phyloP scores from a whole-genome alignment of 2,329 filamentous ascomycete species.

The Apiospora malaysiana region DNA sequence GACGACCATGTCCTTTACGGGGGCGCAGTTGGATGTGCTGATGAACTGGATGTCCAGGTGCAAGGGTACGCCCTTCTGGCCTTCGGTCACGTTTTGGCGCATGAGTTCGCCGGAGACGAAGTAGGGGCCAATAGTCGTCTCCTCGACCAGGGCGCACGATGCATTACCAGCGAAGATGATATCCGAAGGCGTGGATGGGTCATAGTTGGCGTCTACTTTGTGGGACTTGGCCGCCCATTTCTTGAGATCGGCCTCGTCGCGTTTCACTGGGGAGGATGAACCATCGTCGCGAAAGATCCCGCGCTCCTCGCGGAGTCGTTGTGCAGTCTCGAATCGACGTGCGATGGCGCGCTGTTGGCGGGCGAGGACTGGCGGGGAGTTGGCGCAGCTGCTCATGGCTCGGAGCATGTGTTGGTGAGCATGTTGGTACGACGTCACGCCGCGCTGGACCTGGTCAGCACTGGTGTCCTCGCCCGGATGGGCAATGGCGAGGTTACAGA shows the following conservation, averaged over 20 bases:
- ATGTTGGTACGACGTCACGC: not conserved
- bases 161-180: conserved; percentile 49
- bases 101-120: conserved; percentile 58
- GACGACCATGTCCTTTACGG: conserved; percentile 51
- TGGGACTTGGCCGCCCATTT: conserved; percentile 14
- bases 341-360: not conserved
- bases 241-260: not conserved
- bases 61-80: conserved; percentile 53
- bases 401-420: not conserved
- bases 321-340: not conserved
- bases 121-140: conserved; percentile 60
- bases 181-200: conserved; percentile 16
- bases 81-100: conserved; percentile 53
- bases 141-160: conserved; percentile 55
- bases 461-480: not conserved
- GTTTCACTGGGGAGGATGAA: not conserved
- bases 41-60: conserved; percentile 59
- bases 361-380: not conserved
- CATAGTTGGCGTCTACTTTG: not conserved
- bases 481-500: not conserved
- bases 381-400: not conserved
- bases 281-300: not conserved
- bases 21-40: conserved; percentile 58
- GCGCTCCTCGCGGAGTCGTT: not conserved
- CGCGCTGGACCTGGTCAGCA: not conserved